phyloP scores from a whole-genome alignment of 352 stramenopile genomes.

The Phytophthora sojae region DNA sequence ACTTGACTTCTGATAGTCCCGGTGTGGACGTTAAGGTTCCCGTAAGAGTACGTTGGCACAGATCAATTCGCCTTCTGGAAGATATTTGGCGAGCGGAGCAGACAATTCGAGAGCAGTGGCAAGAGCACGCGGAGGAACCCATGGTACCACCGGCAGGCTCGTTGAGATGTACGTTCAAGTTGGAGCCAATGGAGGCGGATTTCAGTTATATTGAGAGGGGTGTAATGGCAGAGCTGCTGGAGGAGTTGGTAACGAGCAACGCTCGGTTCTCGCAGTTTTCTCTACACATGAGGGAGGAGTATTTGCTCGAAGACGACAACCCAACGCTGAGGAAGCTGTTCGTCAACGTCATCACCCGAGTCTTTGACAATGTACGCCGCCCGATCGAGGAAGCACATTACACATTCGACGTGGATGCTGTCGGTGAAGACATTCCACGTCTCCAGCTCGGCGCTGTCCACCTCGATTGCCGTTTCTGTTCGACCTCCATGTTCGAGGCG shows the following conservation, averaged over 20 bases:
- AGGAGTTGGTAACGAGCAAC: neutral
- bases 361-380: neutral
- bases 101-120: neutral
- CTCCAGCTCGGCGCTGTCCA: neutral
- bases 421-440: neutral
- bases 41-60: no score
- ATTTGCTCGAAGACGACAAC: neutral
- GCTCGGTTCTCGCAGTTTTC: conserved; percentile 1
- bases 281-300: neutral
- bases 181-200: conserved; percentile 1
- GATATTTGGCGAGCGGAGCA: neutral
- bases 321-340: neutral
- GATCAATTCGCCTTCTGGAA: no score
- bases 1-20: no score
- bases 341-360: neutral
- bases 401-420: neutral
- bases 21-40: no score
- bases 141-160: neutral
- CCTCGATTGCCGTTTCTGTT: neutral
- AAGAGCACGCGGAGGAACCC: neutral
- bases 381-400: neutral
- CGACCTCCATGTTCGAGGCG: neutral
- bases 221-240: neutral
- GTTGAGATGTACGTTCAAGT: neutral
- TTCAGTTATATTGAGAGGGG: neutral